Conservation (phyloP, 2,329 filamentous ascomycete species). For the Exophiala mesophila region DNA sequence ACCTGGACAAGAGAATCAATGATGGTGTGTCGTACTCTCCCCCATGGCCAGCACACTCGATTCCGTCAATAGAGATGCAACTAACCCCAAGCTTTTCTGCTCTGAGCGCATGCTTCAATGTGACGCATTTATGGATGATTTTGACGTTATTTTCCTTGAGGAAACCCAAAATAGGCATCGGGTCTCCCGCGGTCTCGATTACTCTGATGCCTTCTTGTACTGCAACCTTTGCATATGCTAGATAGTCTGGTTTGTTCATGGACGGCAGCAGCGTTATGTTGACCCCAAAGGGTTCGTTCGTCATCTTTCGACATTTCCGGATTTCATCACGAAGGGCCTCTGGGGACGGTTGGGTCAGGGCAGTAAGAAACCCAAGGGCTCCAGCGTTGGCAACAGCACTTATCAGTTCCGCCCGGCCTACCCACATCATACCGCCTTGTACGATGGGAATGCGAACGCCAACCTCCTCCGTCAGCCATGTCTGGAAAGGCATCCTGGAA, state of each 20-base stretch:
- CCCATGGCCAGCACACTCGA: constrained; percentile 78
- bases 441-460: constrained; percentile 39
- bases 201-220: constrained; percentile 89
- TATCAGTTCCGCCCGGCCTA: constrained; percentile 49
- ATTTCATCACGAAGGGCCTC: constrained; percentile 92
- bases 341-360: constrained; percentile 82
- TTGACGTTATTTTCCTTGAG: constrained; percentile 74
- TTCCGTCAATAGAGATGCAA: constrained; percentile 93
- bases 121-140: constrained; percentile 95
- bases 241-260: constrained; percentile 84
- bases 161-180: constrained; percentile 81
- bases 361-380: constrained; percentile 48
- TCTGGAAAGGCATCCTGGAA: neutral
- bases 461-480: neutral
- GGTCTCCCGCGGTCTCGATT: constrained; percentile 91
- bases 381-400: constrained; percentile 48
- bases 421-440: constrained; percentile 52
- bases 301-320: constrained; percentile 70
- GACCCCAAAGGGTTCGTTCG: constrained; percentile 66
- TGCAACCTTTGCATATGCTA: constrained; percentile 81
- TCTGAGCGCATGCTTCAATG: constrained; percentile 83
- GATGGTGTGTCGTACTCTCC: constrained; percentile 50
- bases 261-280: constrained; percentile 92
- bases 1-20: constrained; percentile 67
- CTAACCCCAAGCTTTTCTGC: constrained; percentile 92